These are phyloP conservation scores for Nakaseomyces bracarensis DNA, from an alignment of 1,139 yeast genomes.

Conservation along the genomic window DNA sequence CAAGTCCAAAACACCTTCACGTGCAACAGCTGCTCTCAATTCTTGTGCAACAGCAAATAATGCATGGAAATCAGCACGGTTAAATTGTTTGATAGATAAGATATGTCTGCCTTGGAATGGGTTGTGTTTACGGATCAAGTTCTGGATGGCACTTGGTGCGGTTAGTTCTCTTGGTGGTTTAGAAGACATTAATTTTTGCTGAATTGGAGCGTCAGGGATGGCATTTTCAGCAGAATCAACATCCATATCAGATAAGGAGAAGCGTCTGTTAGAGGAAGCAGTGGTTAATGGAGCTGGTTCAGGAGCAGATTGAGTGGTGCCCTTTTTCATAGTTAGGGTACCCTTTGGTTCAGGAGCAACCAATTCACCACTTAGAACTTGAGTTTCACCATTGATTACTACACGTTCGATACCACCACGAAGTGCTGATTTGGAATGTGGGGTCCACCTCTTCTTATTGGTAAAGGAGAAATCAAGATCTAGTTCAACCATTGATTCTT, in stretches of 20 bases:
- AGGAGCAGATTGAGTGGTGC: constrained; percentile 22
- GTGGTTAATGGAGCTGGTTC: constrained; percentile 24
- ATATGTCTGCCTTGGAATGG: constrained; percentile 85
- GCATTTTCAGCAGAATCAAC: constrained; percentile 42
- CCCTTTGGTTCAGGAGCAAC: constrained; percentile 56
- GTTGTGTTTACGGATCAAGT: constrained; percentile 70
- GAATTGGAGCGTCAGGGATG: constrained; percentile 44
- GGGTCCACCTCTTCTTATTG: constrained; percentile 43
- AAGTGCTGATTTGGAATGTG: constrained; percentile 44
- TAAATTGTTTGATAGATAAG: constrained; percentile 78
- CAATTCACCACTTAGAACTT: constrained; percentile 73
- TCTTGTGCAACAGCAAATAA: constrained; percentile 96
- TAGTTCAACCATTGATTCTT: constrained; percentile 66
- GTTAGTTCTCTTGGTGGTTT: constrained; percentile 62
- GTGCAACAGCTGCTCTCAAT: constrained; percentile 93
- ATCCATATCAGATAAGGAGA: constrained; percentile 38
- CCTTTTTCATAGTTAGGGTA: constrained; percentile 31
- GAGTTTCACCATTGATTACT: constrained; percentile 66
- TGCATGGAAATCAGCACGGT: constrained; percentile 81
- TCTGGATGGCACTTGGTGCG: constrained; percentile 70
- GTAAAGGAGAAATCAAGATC: constrained; percentile 59
- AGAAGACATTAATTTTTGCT: constrained; percentile 52
- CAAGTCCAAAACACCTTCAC: constrained; percentile 88
- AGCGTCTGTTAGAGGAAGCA: constrained; percentile 32
- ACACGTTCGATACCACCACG: constrained; percentile 87